Evolutionary conservation across 2,329 filamentous ascomycete genomes (phyloP), one percentile per base, ranked within the genome.

Genomic region (Rhinocladiella similis): DNA sequence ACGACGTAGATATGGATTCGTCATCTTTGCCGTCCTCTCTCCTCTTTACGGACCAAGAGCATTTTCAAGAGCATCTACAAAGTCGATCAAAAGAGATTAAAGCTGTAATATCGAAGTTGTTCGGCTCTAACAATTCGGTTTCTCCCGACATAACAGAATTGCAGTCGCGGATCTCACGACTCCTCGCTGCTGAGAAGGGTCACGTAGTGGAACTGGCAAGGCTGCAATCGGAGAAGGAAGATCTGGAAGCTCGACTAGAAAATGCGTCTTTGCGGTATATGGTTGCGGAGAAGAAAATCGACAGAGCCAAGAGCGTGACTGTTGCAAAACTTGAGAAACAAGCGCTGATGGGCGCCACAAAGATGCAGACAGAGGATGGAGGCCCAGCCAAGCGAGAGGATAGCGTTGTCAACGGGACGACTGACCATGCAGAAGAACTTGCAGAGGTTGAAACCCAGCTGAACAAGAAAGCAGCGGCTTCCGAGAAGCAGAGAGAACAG

Each of bases 301-400:
- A 99, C 70, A 85, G 94, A 42, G 84, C 88, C 20, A 93, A 90
- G 73, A 99, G 94, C 69, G 77, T 86, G 14, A 91, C 96, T 55
- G 91, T 97, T 1, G 89, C 92, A 60, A 96, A 96, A 70, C 75
- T 99, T 57, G 94, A 97, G 71, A 89, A 91, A 67, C 90, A 96
- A 73, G 91, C 92, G 29, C 83, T 92, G 50, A 82, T 89, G 56
- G 87, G 87, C 55, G 84, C 83, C 13, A 72, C 74, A 42, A 59
- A 79, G 75, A 60, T 75, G 27, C 73, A 72, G 35, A 75, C 77
- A 16, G 77, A 78, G 45, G 63, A 63, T 9, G 72, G 70, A 43
- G 73, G 79, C 2, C 76, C 79, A 25, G 73, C 72, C 46, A 78
- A 75, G 53, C 79, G 82, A 47, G 80, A 83, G 52, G 68, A 73